These are phyloP conservation scores for Sordariomycetes sp. DNA, from an alignment of 2,329 filamentous ascomycete genomes.

Conservation along the genomic window DNA sequence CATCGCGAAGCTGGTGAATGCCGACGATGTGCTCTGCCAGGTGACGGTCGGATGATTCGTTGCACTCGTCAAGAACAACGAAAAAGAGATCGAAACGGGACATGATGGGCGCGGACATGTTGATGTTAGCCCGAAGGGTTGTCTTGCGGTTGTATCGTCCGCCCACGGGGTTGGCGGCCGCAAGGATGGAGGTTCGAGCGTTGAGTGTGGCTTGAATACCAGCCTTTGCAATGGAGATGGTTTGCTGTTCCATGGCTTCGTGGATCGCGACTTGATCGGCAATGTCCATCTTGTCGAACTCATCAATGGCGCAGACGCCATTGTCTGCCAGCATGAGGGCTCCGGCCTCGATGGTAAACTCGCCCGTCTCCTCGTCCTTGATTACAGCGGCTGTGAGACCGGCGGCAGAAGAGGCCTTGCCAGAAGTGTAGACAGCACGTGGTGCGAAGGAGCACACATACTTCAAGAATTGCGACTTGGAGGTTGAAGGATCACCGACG, in stretches of 20 bases:
- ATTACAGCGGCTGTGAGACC: constrained; percentile 95
- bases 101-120: constrained; percentile 99
- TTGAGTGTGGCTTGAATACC: constrained; percentile 97
- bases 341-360: constrained; percentile 97
- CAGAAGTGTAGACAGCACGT: constrained; percentile 92
- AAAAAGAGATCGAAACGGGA: constrained; percentile 99
- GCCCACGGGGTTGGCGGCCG: constrained; percentile 90
- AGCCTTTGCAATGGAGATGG: constrained; percentile 96
- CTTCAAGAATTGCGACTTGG: constrained; percentile 96
- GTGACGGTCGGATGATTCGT: constrained; percentile 82
- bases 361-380: constrained; percentile 96
- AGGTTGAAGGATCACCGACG: constrained; percentile 92
- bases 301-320: constrained; percentile 95
- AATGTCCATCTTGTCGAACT: constrained; percentile 99
- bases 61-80: constrained; percentile 93
- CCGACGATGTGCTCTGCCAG: constrained; percentile 91
- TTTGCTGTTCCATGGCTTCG: constrained; percentile 99
- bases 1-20: constrained; percentile 87
- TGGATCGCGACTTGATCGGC: constrained; percentile 96
- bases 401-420: constrained; percentile 93
- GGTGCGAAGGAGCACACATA: constrained; percentile 97
- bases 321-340: constrained; percentile 96
- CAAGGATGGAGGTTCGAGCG: constrained; percentile 88
- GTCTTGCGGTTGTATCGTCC: constrained; percentile 97
- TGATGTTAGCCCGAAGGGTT: constrained; percentile 88